These are phyloP conservation scores for Coemansia sp. DNA, from an alignment of 192 early-diverging fungal species.

Conservation along the genomic window DNA sequence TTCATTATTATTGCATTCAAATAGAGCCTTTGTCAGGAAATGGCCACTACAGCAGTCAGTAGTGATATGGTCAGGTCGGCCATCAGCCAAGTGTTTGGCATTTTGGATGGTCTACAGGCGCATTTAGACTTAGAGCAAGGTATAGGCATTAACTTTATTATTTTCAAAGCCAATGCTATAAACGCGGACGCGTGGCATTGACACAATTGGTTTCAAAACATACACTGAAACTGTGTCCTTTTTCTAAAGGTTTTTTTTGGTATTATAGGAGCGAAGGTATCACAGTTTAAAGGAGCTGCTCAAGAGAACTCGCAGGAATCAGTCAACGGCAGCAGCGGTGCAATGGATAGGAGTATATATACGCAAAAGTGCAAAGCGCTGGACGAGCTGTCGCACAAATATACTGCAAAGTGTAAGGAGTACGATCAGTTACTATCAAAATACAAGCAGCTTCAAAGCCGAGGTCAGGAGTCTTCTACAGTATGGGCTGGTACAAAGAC, in stretches of 20 bases:
- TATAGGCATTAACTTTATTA: neutral
- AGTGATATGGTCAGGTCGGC: constrained; percentile 23
- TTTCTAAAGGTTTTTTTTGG: neutral
- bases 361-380: constrained; percentile 37
- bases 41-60: constrained; percentile 14
- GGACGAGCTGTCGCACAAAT: constrained; percentile 20
- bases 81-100: constrained; percentile 29
- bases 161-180: neutral
- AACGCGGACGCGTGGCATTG: neutral
- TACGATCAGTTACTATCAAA: constrained; percentile 25
- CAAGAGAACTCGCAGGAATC: neutral
- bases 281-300: neutral
- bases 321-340: neutral
- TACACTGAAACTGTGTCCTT: neutral
- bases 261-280: neutral
- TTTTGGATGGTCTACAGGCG: constrained; percentile 25
- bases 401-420: constrained; percentile 33
- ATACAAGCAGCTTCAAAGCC: constrained; percentile 15
- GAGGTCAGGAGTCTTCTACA: neutral
- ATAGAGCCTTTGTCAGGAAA: neutral
- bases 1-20: constrained; percentile 2
- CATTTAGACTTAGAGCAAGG: constrained; percentile 16
- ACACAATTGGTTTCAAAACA: neutral
- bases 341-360: constrained; percentile 20
- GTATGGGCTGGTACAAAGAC: neutral